Evolutionary conservation across 1,284 basidiomycete species (phyloP).

Genomic region (Heterobasidion occidentale): DNA sequence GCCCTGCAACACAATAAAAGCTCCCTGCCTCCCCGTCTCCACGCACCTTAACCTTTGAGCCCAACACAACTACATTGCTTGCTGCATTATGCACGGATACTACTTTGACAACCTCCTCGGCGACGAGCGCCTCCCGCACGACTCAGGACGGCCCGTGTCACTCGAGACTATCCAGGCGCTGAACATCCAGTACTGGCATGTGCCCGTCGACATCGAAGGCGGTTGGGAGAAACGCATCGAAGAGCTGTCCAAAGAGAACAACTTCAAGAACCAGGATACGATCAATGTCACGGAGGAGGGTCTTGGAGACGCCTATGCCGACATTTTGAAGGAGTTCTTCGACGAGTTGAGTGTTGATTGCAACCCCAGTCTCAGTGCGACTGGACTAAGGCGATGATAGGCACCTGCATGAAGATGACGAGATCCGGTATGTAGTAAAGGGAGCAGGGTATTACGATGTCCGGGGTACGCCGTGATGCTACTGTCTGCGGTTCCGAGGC

Average conservation of each 20-base stretch:
- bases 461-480: conserved; percentile 4
- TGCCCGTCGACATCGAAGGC: conserved; percentile 46
- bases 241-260: conserved; percentile 51
- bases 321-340: conserved; percentile 76
- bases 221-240: conserved; percentile 46
- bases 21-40: background rate
- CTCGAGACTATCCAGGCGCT: conserved; percentile 40
- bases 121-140: conserved; percentile 36
- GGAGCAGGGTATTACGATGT: conserved; percentile 11
- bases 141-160: conserved; percentile 50
- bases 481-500: background rate
- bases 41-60: conserved; percentile 1
- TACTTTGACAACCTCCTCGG: conserved; percentile 71
- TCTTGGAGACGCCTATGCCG: conserved; percentile 73
- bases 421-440: conserved; percentile 8
- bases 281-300: conserved; percentile 70
- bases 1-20: background rate
- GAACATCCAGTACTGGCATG: conserved; percentile 55
- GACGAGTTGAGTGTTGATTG: conserved; percentile 48
- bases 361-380: background rate
- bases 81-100: conserved; percentile 63
- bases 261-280: conserved; percentile 73
- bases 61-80: background rate
- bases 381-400: background rate
- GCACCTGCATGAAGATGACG: conserved; percentile 12